Conservation (phyloP, 2,329 filamentous ascomycete species). For the Xenosphaeropsis pyriputrescens region DNA sequence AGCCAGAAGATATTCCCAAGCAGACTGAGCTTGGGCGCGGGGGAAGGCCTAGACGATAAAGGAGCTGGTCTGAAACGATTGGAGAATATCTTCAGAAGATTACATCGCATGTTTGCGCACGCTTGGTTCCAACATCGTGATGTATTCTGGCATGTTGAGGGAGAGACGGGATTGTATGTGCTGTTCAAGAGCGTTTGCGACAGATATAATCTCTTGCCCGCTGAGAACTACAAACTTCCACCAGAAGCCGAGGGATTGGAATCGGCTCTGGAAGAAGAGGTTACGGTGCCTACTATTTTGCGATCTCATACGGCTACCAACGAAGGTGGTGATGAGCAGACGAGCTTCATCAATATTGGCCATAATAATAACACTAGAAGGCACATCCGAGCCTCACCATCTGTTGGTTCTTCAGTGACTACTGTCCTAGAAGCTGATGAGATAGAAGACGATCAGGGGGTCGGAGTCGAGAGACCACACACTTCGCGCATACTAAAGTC, state of each 20-base stretch:
- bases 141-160: conserved; percentile 90
- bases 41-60: conserved; percentile 37
- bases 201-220: conserved; percentile 72
- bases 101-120: conserved; percentile 95
- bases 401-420: conserved; percentile 61
- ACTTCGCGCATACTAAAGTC: too few relatives aligned
- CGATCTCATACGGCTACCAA: conserved; percentile 18
- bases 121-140: conserved; percentile 96
- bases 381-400: conserved; percentile 68
- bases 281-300: conserved; percentile 18
- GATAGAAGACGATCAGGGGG: conserved; percentile 55
- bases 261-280: conserved; percentile 27
- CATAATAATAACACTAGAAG: conserved; percentile 59
- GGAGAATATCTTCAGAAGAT: conserved; percentile 84
- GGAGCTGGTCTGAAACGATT: conserved; percentile 63
- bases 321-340: conserved; percentile 23
- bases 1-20: conserved; percentile 93
- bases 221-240: conserved; percentile 92
- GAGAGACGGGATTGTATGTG: conserved; percentile 80
- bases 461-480: too few relatives aligned
- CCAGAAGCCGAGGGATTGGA: conserved; percentile 83
- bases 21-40: conserved; percentile 29
- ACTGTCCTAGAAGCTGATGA: conserved; percentile 77
- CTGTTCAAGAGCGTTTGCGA: conserved; percentile 98
- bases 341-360: conserved; percentile 36